A percentile compares a stretch with the other conserved stretches of the same genome.
Conservation (phyloP, 2,329 filamentous ascomycete genomes). For the Alternaria incomplexa region DNA sequence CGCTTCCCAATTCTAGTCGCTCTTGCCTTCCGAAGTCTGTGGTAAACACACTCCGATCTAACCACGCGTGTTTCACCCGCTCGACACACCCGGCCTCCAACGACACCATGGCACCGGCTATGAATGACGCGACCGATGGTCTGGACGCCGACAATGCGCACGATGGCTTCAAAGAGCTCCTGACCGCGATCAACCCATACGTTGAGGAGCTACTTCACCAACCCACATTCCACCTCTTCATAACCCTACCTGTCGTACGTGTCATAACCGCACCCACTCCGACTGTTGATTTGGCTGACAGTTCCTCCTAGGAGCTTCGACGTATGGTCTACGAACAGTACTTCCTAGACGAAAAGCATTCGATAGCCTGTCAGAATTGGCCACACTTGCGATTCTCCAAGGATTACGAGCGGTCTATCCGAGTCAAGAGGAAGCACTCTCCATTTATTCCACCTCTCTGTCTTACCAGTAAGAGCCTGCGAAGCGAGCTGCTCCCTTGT, state of each 20-base stretch:
- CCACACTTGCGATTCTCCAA: not conserved
- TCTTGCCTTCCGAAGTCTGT: not conserved
- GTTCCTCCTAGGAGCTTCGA: not conserved
- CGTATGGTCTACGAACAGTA: conserved; percentile 7
- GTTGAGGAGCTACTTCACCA: not conserved
- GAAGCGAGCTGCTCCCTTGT: not conserved
- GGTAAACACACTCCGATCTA: not conserved
- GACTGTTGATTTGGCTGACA: not conserved
- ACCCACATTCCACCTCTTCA: not conserved
- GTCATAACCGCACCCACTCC: not conserved
- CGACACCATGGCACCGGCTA: not conserved
- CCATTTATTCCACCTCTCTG: conserved; percentile 2
- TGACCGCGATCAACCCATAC: not conserved
- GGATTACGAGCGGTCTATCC: not conserved
- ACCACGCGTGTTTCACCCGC: not conserved
- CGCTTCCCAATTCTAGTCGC: not conserved
- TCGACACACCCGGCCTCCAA: not conserved
- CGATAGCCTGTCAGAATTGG: not conserved
- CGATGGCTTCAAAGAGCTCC: not conserved
- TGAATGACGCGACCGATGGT: not conserved
- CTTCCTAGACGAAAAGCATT: conserved; percentile 6
- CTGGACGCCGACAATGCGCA: not conserved
- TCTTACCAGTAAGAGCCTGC: not conserved
- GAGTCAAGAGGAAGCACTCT: not conserved
- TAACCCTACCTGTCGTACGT: not conserved